Base-by-base conservation (phyloP, 306 rosid species). In the Potentilla sterilis region DNA sequence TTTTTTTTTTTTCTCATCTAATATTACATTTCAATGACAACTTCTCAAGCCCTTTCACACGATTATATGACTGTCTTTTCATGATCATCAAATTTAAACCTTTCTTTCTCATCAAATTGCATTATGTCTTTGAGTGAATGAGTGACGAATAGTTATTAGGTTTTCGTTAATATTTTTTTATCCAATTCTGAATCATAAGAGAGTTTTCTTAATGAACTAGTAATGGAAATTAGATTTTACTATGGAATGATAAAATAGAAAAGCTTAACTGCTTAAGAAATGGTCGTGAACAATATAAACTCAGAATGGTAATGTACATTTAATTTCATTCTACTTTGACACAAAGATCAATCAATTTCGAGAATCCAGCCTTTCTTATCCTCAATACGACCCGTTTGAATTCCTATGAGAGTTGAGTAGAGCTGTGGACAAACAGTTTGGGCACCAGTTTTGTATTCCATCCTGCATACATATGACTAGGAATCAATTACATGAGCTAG, bases 291-390 rank as follows among this genome's bases (percentile, higher is more conserved):
- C 40, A 28, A 28, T 28, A 1, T 52, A 52, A 16, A 59, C 38
- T 22, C 14, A 9, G 14, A 13, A 21, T 9, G 64, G 22, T 19
- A 41, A 21, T 42, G 15, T 58, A 42, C 77, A 74, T 14, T 34
- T 19, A 28, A 49, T 54, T 51, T 13, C 77, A 32, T 18, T 11
- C 12, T 43, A 59, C 13, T 57, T 24, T 6, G 77, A 61, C 44
- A 43, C 22, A 34, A 64, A 6, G 47, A 47, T 88, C 46, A 78
- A 28, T 82, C 82, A 63, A 95, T 83, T 83, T 90, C 91, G 66
- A 89, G 70, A 24, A 85, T 71, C 97, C 97, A 95, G 1, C 92
- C 93, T 77, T 79, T 92, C 72, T 83, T 84, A 76, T 95, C 97
- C 81, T 86, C 83, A 72, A 84, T 67, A 5, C 18, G 41, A 37